Conservation (phyloP, 306 rosid species). For the Elaeagnus macrophylla region DNA sequence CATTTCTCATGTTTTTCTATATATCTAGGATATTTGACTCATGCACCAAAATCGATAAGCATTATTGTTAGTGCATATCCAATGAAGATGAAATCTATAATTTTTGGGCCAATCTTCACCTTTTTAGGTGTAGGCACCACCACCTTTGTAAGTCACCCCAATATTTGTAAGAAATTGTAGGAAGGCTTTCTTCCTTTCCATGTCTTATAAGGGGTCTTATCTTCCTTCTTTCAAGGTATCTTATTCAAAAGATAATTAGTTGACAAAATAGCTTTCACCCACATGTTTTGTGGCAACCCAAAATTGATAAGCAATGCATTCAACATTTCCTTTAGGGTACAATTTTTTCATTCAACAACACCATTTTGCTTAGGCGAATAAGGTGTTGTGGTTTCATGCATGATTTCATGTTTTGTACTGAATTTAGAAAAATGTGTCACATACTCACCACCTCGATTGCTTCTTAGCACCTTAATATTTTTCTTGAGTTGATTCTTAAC, state of each 20-base stretch:
- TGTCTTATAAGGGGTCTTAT: too few species aligned
- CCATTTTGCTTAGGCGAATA: constrained; percentile 2
- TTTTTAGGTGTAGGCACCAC: too few species aligned
- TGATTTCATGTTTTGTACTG: constrained; percentile 5
- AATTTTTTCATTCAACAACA: constrained; percentile 7
- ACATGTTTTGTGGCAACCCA: neutral
- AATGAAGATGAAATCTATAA: too few species aligned
- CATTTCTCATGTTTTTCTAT: too few species aligned
- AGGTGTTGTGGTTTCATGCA: neutral
- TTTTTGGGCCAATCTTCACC: too few species aligned
- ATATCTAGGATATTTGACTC: too few species aligned
- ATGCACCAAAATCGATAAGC: too few species aligned
- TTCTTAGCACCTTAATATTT: constrained; percentile 6
- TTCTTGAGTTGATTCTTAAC: constrained; percentile 5
- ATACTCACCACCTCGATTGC: constrained; percentile 2
- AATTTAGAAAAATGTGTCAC: neutral
- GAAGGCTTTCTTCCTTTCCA: too few species aligned
- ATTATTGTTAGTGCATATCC: too few species aligned
- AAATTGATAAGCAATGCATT: constrained; percentile 5
- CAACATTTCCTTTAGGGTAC: neutral
- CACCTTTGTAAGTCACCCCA: too few species aligned
- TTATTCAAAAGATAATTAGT: neutral
- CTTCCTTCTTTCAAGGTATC: too few species aligned
- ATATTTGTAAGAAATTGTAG: too few species aligned
- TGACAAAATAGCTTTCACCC: constrained; percentile 1